Percentiles rank a stretch among this genome's conserved stretches.
phyloP scores from a whole-genome alignment of 2,329 filamentous ascomycete genomes.

The Graphiopsis chlorocephala region DNA sequence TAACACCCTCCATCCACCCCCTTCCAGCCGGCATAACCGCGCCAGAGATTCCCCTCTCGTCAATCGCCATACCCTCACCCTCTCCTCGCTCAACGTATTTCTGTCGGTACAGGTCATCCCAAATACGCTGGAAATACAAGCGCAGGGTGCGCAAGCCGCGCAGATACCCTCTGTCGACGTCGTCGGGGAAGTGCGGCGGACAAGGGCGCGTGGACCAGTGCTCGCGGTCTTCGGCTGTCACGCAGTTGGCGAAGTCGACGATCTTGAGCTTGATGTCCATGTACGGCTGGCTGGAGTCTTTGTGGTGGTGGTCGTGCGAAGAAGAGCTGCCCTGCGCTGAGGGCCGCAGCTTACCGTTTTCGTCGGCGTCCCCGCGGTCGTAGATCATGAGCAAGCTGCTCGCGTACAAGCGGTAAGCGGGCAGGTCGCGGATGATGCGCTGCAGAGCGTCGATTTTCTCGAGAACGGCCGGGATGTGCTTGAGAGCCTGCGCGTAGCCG shows the following conservation, averaged over 20 bases:
- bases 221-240: conserved; percentile 77
- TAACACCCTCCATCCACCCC: conserved; percentile 28
- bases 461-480: conserved; percentile 84
- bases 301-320: not conserved
- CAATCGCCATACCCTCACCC: conserved; percentile 36
- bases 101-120: conserved; percentile 62
- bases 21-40: conserved; percentile 22
- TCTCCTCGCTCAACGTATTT: conserved; percentile 33
- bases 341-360: conserved; percentile 40
- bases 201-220: conserved; percentile 49
- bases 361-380: conserved; percentile 70
- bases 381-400: conserved; percentile 94
- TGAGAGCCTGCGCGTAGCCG: conserved; percentile 72
- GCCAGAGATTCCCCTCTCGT: conserved; percentile 25
- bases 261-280: conserved; percentile 82
- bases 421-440: conserved; percentile 72
- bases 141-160: conserved; percentile 76
- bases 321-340: not conserved
- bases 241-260: conserved; percentile 96
- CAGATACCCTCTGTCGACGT: conserved; percentile 85
- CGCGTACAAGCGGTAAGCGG: conserved; percentile 91
- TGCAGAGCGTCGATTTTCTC: conserved; percentile 82
- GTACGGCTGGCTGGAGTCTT: conserved; percentile 22
- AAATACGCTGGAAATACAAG: conserved; percentile 83
- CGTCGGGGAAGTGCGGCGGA: conserved; percentile 75